Base-by-base conservation (phyloP, 345 rosid genomes). In the Syzygium aqueum region DNA sequence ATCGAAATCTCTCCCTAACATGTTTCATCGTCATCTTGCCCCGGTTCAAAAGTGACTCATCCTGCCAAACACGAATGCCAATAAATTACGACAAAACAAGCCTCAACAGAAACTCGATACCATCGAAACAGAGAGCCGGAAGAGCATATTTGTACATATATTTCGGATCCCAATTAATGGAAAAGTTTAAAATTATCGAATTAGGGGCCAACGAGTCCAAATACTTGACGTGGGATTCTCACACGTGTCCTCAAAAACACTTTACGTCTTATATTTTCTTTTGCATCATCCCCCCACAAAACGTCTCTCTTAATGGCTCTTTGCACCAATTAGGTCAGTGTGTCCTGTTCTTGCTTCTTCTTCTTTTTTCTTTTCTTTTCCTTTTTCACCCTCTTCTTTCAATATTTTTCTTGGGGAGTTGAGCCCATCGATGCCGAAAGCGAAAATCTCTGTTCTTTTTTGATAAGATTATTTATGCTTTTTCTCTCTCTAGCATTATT, bases 401-500 rank as follows among this genome's bases (percentile, higher is more conserved):
- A 8, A 67, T 33, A 73, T 73, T 33, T 73, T 73, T 73, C 7
- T 2, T 1, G 8, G 46, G 78, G 28, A 21, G 46, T 43, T 6
- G 3, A 4, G 2, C 8, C 46, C 78, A 16, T 33, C 23, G 77
- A 28, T 63, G 77, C 5, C 15, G 78, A 33, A 67, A 33, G 80
- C 33, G 49, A 37, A 33, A 73, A 73, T 33, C 49, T 73, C 25
- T 33, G 80, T 73, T 73, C 80, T 73, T 73, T 73, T 73, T 33
- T 33, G 1, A 73, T 21, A 33, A 73, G 19, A 19, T 33, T 73
- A 73, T 73, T 73, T 40, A 73, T 33, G 37, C 21, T 84, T 54
- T 54, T 46, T 84, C 86, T 84, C 86, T 53, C 61, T 37, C 54
- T 83, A 83, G 52, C 13, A 83, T 50, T 83, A 51, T 83, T 50